Evolutionary conservation across 2,329 filamentous ascomycete genomes (phyloP), one percentile per base, ranked within the genome.

Genomic region (Westerdykella sp.): DNA sequence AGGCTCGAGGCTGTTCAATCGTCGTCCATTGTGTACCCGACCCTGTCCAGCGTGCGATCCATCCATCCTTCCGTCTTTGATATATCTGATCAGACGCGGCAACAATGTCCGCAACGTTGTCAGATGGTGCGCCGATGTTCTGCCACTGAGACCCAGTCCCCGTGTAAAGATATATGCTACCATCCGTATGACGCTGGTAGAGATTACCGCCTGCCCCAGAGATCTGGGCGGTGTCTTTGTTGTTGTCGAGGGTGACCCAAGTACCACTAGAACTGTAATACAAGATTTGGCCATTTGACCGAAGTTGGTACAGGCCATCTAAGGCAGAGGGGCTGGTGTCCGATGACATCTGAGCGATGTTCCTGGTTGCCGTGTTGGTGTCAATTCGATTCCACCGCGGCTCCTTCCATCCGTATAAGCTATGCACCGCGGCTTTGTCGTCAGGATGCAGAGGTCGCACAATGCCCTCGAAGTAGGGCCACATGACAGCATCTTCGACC

Each of bases 401-500:
- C 7, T 42, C 47, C 38, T 52, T 57, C 59, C 59, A 62, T 28
- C 59, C 59, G 37, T 62, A 61, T 5, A 59, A 39, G 9, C 21
- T 47, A 39, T 62, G 56, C n/a, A 57, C 47, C 11, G 55, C 59
- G 22, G 55, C 59, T 37, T 56, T 49, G 39, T 62, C 59, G 37
- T 62, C 59, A 0, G 59, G 43, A 28, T 61, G 54, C 14, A 61
- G 32, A 2, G 49, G 49, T 4, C 51, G 48, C 14, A 57, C 54
- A 4, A 44, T 42, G 15, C 55, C 56, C 11, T 54, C 54, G 45
- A 47, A 62, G 42, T 56, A 59, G 7, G 56, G 53, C 41, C 56
- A 62, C 59, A 62, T 62, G 41, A 60, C 42, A 1, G 59, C 55
- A 6, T 51, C 34, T 41, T 60, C 53, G n/a, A 62, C 53, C 34